Base-by-base conservation (phyloP, 2,329 filamentous ascomycete species). In the Stagonosporopsis chrysanthemi region DNA sequence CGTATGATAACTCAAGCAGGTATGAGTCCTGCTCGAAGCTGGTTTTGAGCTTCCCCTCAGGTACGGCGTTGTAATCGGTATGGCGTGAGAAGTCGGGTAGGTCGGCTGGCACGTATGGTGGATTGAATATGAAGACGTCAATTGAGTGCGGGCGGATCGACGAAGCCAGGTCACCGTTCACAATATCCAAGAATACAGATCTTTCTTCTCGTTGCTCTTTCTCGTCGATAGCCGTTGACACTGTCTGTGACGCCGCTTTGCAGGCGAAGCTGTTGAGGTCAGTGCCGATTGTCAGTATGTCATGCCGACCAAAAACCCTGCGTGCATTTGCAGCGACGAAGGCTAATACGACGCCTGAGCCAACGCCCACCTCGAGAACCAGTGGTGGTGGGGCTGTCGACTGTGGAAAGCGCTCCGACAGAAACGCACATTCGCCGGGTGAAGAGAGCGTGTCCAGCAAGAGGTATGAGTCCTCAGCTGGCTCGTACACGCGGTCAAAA, bases 101-200 rank as follows among this genome's bases (percentile, higher is more conserved):
- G 24, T 88, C 84, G 2, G 93, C 96, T 2, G 95, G 95, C 14
- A 99, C 95, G 74, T 99, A 99, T 0, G 95, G 95, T 50, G 95
- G 95, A 73, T 99, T 99, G 83, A 98, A 99, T 26, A 99, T 84
- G 61, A 99, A 83, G 11, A 99, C 84, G 72, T 99, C 95, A 5
- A 96, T 84, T 36, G 78, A 77, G 2, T 82, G 80, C 0, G 79
- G 71, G 7, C 84, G 82, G 38, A 96, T 78, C 0, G 88, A 80
- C 2, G 83, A 76, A 4, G 84, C 82, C 0, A 99, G 82, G 71
- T 98, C 91, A 1, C 86, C 88, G 56, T 87, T 87, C 24, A 89
- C 73, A 17, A 88, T 84, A 38, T 87, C 89, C 7, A 95, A 77
- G 66, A 89, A 91, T 8, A 78, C 67, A 2, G 71, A 65, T 28